Base-by-base conservation (phyloP, 176 grass and related monocot species). In the Otatea glauca region DNA sequence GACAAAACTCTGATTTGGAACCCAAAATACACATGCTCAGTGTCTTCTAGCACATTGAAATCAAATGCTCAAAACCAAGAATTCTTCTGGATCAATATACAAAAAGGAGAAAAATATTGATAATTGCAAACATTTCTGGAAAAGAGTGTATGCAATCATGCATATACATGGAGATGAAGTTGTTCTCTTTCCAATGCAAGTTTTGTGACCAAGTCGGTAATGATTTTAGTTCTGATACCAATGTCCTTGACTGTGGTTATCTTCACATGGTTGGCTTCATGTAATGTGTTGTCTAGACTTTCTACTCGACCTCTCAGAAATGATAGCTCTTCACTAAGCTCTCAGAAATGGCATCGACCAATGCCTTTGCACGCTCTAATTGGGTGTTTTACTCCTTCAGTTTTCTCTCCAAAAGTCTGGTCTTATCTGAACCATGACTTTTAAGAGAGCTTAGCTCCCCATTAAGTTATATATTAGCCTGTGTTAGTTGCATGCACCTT, bases 331-430 rank as follows among this genome's bases (percentile, higher is more conserved):
- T 98, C 93, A 50, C 91, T 92, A 27, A 93, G 85, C 53, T 98
- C 96, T 98, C 96, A 83, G 67, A 73, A 70, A 90, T 82, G 68
- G 96, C 96, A 25, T 95, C 93, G 88, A 93, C 66, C 62, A 93
- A 87, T 65, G 96, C 93, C 77, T 86, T 95, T 59, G 93, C 93
- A 88, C 92, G 91, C 83, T 98, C 96, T 75, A 95, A 86, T 48
- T 93, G 89, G 50, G 79, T 88, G 72, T 93, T 90, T 79, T 85
- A 92, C 83, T 95, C 96, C 65, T 78, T 81, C 53, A 88, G 86
- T 67, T 92, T 88, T 66, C 68, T 97, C 75, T 93, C 92, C 75
- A 93, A 90, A 71, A 88, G 43, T 74, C 41, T 58, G 24, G 41
- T 76, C 38, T 90, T 93, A 67, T 98, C 93, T 25, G 79, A 81